Percentiles rank a stretch among this genome's conserved stretches.
phyloP scores from a whole-genome alignment of 2,329 filamentous ascomycete genomes.

The Blumeria hordei region DNA sequence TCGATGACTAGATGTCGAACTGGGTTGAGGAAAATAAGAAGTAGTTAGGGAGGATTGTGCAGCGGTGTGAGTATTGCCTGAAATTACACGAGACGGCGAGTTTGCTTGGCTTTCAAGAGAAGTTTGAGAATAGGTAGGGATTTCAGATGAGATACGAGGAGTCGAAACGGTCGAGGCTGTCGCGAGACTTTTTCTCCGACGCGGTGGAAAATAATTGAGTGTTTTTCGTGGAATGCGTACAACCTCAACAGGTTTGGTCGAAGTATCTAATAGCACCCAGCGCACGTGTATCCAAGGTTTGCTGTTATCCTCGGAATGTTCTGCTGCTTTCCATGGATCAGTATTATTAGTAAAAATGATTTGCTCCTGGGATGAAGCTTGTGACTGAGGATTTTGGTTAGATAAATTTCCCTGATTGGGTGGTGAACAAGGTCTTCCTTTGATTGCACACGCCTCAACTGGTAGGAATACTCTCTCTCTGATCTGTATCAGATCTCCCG shows the following conservation, averaged over 20 bases:
- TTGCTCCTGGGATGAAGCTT: slow-evolving; percentile 19
- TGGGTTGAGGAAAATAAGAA: slow-evolving; percentile 13
- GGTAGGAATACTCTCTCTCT: slow-evolving; percentile 63
- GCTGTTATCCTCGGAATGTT: slow-evolving; percentile 21
- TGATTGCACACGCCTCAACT: slow-evolving; percentile 69
- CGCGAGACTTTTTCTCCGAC: slow-evolving; percentile 45
- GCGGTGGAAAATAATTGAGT: slow-evolving; percentile 77
- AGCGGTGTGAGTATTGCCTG: slow-evolving; percentile 5
- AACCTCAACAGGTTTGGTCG: slow-evolving; percentile 50
- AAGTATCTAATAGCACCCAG: slow-evolving; percentile 63
- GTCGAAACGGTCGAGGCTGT: slow-evolving; percentile 42
- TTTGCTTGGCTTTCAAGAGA: slow-evolving; percentile 7
- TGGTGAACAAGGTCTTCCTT: slow-evolving; percentile 42
- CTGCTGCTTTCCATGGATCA: slow-evolving; percentile 2
- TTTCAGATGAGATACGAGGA: slow-evolving; percentile 20
- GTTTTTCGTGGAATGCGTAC: slow-evolving; percentile 57
- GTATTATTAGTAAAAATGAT: slow-evolving; percentile 9
- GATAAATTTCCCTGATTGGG: slow-evolving; percentile 18
- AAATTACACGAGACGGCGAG: slow-evolving; percentile 8
- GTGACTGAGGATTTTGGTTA: slow-evolving; percentile 26
- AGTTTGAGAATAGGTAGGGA: slow-evolving; percentile 7
- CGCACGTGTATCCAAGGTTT: slow-evolving; percentile 71
- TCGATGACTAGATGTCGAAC: slow-evolving; percentile 8
- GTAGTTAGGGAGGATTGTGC: slow-evolving; percentile 8
- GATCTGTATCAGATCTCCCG: slow-evolving; percentile 70